These are phyloP conservation scores for Sordariomycetes sp. DNA, from an alignment of 2,329 filamentous ascomycete species.

Conservation along the genomic window DNA sequence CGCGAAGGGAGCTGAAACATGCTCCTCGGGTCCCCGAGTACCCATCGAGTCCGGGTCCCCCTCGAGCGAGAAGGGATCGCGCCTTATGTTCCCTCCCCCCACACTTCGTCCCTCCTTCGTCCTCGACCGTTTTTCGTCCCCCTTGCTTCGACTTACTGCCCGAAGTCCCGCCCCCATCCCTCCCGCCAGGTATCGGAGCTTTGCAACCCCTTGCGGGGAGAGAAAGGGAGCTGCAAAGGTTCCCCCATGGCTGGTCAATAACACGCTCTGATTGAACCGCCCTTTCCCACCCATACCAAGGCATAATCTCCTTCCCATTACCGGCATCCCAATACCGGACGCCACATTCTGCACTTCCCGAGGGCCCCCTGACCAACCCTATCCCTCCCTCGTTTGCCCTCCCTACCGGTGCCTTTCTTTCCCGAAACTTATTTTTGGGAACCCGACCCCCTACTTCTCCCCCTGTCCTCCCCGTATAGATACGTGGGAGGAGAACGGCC, in stretches of 20 bases:
- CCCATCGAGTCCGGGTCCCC: background rate
- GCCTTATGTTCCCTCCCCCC: background rate
- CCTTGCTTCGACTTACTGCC: background rate
- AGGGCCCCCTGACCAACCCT: background rate
- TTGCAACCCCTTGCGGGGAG: background rate
- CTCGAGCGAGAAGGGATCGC: background rate
- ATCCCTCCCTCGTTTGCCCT: background rate
- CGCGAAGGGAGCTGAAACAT: background rate
- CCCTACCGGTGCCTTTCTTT: background rate
- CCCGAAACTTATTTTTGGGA: background rate
- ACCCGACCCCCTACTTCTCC: no score
- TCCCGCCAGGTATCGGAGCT: background rate
- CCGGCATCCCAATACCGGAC: background rate
- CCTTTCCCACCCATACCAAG: background rate
- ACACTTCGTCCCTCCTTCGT: background rate
- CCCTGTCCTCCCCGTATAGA: background rate
- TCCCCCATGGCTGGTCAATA: background rate
- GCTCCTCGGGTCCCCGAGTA: background rate
- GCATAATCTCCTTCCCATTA: background rate
- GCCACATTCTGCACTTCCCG: background rate
- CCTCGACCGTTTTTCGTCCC: background rate
- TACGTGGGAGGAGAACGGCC: background rate
- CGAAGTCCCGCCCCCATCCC: background rate
- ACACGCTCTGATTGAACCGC: background rate
- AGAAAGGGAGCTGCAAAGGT: background rate